Evolutionary conservation across 1,139 yeast species (phyloP), one percentile per base, ranked within the genome.

Genomic region (Debaryomyces nepalensis): DNA sequence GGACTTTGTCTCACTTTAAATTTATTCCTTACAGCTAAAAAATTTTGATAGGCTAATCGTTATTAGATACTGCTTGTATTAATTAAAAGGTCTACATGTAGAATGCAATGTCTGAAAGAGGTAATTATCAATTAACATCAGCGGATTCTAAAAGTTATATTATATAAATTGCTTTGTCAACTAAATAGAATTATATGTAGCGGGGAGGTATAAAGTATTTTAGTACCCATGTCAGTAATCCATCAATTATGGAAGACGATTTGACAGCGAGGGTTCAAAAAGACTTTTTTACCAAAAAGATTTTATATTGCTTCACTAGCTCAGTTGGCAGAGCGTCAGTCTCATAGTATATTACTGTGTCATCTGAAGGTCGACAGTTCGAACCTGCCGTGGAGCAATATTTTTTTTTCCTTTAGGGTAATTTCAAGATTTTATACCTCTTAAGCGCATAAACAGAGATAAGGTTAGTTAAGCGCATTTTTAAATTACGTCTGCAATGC

Each of bases 341-440:
- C 65, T 59, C 64, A 60, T 60, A 59, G 49, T 43, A 41, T 39
- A 37, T 42, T 46, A 30, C 51, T 66, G 73, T 66, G 74, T 50
- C 38, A 70, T 70, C 76, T 70, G 75, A 70, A 70, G 77, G 75
- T 71, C 76, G 77, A 70, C 74, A 70, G 77, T 71, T 71, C 77
- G 74, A 71, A 66, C 76, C 76, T 71, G 75, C 75, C 76, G 73
- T 66, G 75, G 75, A 69, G 76, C 76, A 71, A 26, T 26, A n/a
- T 11, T 24, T 8, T 29, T 29, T 29, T 27, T 29, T 29, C 3
- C 10, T 6, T 27, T 19, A 5, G 15, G 7, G 15, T 7, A 5
- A 7, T 7, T 27, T 5, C 5, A 18, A 8, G 23, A 21, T 9
- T 7, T 21, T 20, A 9, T 19, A 7, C 24, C 34, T 21, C 18